These are phyloP conservation scores for Chionographis japonica DNA, from an alignment of 106 monocot species.

Conservation along the genomic window DNA sequence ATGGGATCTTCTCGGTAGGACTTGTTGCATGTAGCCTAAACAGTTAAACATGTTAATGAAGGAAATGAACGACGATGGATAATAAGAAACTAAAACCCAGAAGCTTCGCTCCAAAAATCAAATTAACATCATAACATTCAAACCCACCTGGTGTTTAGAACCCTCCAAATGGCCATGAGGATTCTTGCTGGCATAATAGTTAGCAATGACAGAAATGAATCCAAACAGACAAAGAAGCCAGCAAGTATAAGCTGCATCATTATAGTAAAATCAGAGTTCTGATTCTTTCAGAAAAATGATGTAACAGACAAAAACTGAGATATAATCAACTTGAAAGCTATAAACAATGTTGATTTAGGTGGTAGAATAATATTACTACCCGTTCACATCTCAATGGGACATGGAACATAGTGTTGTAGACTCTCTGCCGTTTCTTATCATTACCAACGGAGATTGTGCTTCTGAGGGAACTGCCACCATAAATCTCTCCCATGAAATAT, in stretches of 20 bases:
- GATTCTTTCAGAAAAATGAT: not conserved
- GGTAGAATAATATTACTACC: constrained; percentile 38
- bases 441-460: constrained; percentile 88
- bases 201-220: constrained; percentile 84
- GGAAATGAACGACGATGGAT: too few species aligned
- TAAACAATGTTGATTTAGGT: not conserved
- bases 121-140: not conserved
- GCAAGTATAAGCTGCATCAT: constrained; percentile 83
- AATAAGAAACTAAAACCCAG: too few species aligned
- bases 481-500: constrained; percentile 78
- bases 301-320: not conserved
- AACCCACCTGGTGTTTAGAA: constrained; percentile 68
- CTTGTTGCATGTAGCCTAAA: too few species aligned
- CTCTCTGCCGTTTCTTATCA: constrained; percentile 86
- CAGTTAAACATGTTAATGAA: too few species aligned
- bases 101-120: not conserved
- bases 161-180: constrained; percentile 55
- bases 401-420: constrained; percentile 96
- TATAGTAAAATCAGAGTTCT: constrained; percentile 27
- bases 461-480: constrained; percentile 81
- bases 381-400: constrained; percentile 94
- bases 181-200: constrained; percentile 95
- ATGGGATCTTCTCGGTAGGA: too few species aligned
- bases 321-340: too few species aligned
- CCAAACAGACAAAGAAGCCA: constrained; percentile 94